Conservation (phyloP, 75 land plant genomes). For the Pinus tabuliformis region DNA sequence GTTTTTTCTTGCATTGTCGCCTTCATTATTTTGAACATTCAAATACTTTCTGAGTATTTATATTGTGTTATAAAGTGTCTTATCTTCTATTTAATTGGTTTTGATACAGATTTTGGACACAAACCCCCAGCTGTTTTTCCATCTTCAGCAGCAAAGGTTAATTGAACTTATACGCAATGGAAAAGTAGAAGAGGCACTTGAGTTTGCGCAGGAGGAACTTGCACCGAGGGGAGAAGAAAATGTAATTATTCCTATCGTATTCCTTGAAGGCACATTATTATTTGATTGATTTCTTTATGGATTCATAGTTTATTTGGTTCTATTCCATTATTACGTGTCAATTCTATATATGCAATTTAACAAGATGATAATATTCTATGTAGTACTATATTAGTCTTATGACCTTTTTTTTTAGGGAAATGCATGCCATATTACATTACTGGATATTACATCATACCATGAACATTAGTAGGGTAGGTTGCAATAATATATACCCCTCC, state of each 20-base stretch:
- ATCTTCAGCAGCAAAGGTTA: conserved; percentile 94
- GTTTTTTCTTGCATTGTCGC: neutral
- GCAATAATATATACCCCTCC: too few relatives aligned
- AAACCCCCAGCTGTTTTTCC: conserved; percentile 97
- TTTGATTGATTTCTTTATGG: neutral
- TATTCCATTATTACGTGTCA: too few relatives aligned
- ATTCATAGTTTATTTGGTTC: too few relatives aligned
- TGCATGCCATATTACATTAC: too few relatives aligned
- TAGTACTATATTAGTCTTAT: neutral
- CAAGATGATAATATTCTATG: neutral
- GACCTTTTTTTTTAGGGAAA: too few relatives aligned
- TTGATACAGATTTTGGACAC: conserved; percentile 90
- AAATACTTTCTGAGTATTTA: neutral
- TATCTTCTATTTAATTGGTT: neutral
- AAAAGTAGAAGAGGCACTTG: conserved; percentile 91
- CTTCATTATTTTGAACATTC: neutral
- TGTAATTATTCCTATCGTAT: conserved; percentile 29
- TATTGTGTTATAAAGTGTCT: neutral
- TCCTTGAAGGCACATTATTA: neutral
- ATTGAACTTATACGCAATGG: conserved; percentile 91
- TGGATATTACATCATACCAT: too few relatives aligned
- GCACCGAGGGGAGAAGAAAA: conserved; percentile 99
- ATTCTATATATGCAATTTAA: too few relatives aligned
- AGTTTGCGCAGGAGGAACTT: conserved; percentile 98
- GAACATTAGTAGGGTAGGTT: too few relatives aligned